Base-by-base conservation (phyloP, 371 early-diverging fungal species). In the Mortierella sp. region DNA sequence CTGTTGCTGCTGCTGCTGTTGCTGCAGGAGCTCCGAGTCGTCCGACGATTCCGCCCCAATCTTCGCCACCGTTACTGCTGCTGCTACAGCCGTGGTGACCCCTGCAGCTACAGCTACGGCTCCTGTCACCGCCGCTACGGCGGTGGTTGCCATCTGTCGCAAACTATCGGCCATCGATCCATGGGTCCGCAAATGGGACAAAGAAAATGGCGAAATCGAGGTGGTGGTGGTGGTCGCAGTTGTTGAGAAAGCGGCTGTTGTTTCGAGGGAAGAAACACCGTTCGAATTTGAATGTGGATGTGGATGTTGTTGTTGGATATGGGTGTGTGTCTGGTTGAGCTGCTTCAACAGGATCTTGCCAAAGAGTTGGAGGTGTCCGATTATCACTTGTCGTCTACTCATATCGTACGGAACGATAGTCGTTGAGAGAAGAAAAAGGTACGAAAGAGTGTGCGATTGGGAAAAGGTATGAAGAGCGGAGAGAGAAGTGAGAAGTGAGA, bases 341-440 rank as follows among this genome's bases (percentile, higher is more conserved):
- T 74, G 70, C 56, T 79, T 79, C 44, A 79, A 29, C 21, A 74
- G 21, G 56, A 79, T 48, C 70, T 74, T 79, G 38, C 74, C 55
- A 54, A 79, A 46, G 35, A 74, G n/a, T 41, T 71, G 72, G 7
- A 77, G 63, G 71, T 58, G 68, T 24, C 41, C 68, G 24, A 68
- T 8, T 38, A 41, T 2, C 24, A 41, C 68, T 24, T 38, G 68
- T 38, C 43, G 68, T 41, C 41, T 38, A 35, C 41, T 68, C 68
- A 68, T 68, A 35, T 68, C 41, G 24, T 68, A 51, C 1, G 16
- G 51, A 21, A 5, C 6, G 14, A 21, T 21, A 11, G 56, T 10
- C 12, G 11, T 11, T 1, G 10, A 27, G 35, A 35, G 35, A 35
- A 35, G 49, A 49, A 49, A 14, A 49, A 10, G 58, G 27, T 11